Evolutionary conservation across 73 alveolate species (phyloP), one percentile per base, ranked within the genome.

Genomic region (Halteria grandinella): DNA sequence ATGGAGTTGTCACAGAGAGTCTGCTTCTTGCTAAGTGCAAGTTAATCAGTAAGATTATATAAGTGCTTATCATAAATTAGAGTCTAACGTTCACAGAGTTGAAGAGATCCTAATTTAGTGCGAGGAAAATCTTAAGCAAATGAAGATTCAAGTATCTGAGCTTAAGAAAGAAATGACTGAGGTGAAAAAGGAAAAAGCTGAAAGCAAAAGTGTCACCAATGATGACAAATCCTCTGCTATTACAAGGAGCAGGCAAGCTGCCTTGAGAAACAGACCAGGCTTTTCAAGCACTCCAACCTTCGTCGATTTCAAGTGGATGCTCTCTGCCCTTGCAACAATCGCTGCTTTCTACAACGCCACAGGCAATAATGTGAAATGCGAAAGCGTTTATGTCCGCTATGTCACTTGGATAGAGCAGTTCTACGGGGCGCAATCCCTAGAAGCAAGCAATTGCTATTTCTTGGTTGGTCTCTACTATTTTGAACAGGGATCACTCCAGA

Each of bases 361-460:
- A 6, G 85, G 85, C 8, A 54, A 73, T 32, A 21, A 29, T 18
- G 40, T 21, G n/a, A n/a, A 48, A 37, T 73, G 85, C 37, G 85
- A 73, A 24, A 14, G 20, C 21, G 63, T 54, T 1, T 73, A 73
- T 39, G 74, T 52, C 6, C 31, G 20, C 10, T 73, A 73, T 44
- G 64, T 73, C 11, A 11, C 21, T 27, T 73, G 33, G 33, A 24
- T 73, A 18, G 85, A 73, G 44, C 37, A 54, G 52, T 73, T 73
- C 75, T 40, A 20, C 53, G 85, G 85, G 14, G 21, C 31, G 31
- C 76, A 54, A 27, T 32, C 66, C 10, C 14, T 73, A 5, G 85
- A 73, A 32, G 74, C 76, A 14, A 54, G 85, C 44, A 73, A 73
- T 25, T 52, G 76, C 32, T 73, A 73, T 52, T 73, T 73, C 49